Evolutionary conservation across 2,329 filamentous ascomycete genomes (phyloP), one percentile per base, ranked within the genome.

Genomic region (Xylariomycetidae sp.): DNA sequence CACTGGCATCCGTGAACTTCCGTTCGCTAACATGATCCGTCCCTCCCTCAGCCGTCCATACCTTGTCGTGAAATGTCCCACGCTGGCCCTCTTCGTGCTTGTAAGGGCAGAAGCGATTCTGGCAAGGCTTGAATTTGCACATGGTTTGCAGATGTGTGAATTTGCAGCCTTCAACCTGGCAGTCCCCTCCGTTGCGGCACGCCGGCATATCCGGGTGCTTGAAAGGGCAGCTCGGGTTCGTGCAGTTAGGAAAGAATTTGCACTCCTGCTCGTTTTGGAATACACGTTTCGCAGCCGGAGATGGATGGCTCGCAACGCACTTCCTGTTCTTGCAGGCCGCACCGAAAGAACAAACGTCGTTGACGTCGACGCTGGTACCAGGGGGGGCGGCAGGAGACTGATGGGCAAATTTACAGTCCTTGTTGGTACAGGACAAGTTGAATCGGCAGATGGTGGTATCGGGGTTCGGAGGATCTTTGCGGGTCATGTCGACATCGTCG

Each of bases 311-410:
- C 18, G 77, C 89, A 7, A 85, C 85, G 56, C 92, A 98, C 66
- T 97, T 97, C 52, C 79, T 75, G 70, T 97, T 98, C 66, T 92
- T 94, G 77, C 92, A 98, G 7, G 88, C 88, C 3, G 80, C 88
- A 14, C 88, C 90, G 50, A 85, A 97, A 13, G 75, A 75, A 66
- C 92, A 98, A 13, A 74, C 70, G 51, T 94, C 88, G 38, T 72
- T 77, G 46, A 89, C 72, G 58, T 97, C 92, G 37, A 97, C 71
- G 0, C 80, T 73, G 3, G 75, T 77, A 17, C 84, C 85, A 3
- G 83, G 82, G 4, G 87, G 84, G 19, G 90, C 89, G 3, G 85
- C 88, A 2, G 92, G 88, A 12, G 89, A 95, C 64, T 96, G 90
- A 54, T 98, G 92, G 13, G 88, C 92, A 58, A 88, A 98, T 46